A percentile compares a stretch with the other conserved stretches of the same genome.
Evolutionary conservation across 495 filamentous ascomycete species (phyloP).

Genomic region (Podospora bellae-mahoneyi): DNA sequence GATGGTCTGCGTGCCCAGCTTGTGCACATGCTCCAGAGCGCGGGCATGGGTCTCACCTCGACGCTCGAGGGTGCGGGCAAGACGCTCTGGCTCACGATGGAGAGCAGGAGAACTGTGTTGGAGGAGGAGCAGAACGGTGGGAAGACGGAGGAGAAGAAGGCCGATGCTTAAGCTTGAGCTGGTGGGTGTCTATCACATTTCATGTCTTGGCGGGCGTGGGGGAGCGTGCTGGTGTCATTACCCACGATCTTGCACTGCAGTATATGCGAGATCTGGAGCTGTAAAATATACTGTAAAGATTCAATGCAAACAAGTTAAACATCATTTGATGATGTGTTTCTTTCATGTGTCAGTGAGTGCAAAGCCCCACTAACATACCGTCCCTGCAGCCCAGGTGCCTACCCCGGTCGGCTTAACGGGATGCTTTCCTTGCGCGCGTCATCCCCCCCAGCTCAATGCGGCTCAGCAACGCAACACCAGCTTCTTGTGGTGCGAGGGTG

Average conservation of each 20-base stretch:
- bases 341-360: not conserved
- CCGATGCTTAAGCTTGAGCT: constrained; percentile 15
- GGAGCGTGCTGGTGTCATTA: not conserved
- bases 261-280: constrained; percentile 16
- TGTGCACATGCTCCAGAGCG: constrained; percentile 68
- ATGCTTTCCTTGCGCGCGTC: constrained; percentile 14
- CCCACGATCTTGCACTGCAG: constrained; percentile 9
- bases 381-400: constrained; percentile 13
- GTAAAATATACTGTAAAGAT: constrained; percentile 25
- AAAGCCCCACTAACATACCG: constrained; percentile 10
- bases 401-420: constrained; percentile 17
- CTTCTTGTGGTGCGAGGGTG: not conserved
- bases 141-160: constrained; percentile 34
- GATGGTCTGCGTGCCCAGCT: constrained; percentile 80
- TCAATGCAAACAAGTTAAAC: not conserved
- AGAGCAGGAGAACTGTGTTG: constrained; percentile 70
- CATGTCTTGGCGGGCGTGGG: constrained; percentile 9
- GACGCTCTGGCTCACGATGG: constrained; percentile 79
- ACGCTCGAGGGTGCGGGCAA: constrained; percentile 71
- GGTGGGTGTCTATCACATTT: not conserved
- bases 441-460: constrained; percentile 12
- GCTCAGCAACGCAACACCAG: constrained; percentile 8
- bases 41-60: constrained; percentile 68
- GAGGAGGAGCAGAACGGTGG: constrained; percentile 64
- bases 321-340: not conserved